Evolutionary conservation across 257 asterid genomes (phyloP), one percentile per base, ranked within the genome.

Genomic region (Prunella vulgaris): DNA sequence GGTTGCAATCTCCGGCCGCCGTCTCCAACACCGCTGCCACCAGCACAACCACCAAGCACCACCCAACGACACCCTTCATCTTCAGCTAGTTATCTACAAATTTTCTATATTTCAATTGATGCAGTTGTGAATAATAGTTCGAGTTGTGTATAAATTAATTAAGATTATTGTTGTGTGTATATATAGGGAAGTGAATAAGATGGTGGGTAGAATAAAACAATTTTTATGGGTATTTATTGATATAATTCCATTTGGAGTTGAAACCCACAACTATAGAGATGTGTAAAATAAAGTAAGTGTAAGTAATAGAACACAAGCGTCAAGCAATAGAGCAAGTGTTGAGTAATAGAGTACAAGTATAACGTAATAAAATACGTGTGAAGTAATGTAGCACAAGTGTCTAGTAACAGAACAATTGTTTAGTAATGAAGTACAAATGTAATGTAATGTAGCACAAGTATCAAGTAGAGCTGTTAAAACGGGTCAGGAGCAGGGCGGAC

Each of bases 1-100:
- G 66, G 70, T 1, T 53, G 78, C 83, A 79, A 8, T 3, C 24
- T 10, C 14, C 44, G 1, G 44, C 33, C 27, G 60, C 77, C 32
- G 79, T 6, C 13, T 51, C 22, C 0, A 38, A 69, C 32, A 18
- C 70, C 77, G 10, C 52, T 30, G 54, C 71, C 74, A 27, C 70
- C 70, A 59, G 22, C 60, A 73, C 17, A 10, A 68, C 9, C 56
- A 35, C 57, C 61, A 64, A 4, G 24, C 21, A 76, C 60, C 71
- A 75, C 18, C 51, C 51, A 0, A 15, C 64, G 10, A 53, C 37
- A 10, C 52, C 72, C 60, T 30, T 72, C 78, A 71, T 72, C 58
- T 27, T 27, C 10, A 15, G 21, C 7, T 6, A 8, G 5, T 1
- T 24, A 24, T 8, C 33, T 28, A 4, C 5, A 28, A 28, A 28